These are phyloP conservation scores for Betula pendula DNA, from an alignment of 306 rosid genomes.

Conservation along the genomic window DNA sequence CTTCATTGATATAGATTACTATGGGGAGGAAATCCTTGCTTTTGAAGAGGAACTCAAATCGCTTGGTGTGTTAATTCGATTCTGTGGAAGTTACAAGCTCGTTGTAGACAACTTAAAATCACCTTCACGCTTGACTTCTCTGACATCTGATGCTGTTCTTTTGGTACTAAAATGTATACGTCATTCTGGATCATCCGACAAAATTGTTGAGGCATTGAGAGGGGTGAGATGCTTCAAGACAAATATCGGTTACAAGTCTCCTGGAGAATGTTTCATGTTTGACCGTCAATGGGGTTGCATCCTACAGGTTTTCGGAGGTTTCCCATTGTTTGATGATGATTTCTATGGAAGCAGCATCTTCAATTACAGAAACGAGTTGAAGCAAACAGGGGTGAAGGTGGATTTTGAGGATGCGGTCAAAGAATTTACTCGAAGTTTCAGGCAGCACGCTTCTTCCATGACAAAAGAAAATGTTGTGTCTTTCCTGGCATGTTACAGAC, in stretches of 20 bases:
- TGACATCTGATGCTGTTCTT: slow-evolving; percentile 48
- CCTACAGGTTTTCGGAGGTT: slow-evolving; percentile 48
- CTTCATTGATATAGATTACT: slow-evolving; percentile 48
- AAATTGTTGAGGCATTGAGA: slow-evolving; percentile 31
- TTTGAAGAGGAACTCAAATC: slow-evolving; percentile 55
- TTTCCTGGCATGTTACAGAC: slow-evolving; percentile 52
- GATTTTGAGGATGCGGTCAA: slow-evolving; percentile 54
- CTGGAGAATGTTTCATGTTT: slow-evolving; percentile 51
- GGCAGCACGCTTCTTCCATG: slow-evolving; percentile 36
- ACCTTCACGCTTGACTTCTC: slow-evolving; percentile 32
- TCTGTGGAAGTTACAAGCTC: slow-evolving; percentile 33
- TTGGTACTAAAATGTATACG: slow-evolving; percentile 44
- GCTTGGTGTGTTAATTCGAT: slow-evolving; percentile 59
- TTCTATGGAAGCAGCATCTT: slow-evolving; percentile 43
- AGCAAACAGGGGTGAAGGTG: slow-evolving; percentile 47
- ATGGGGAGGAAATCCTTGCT: slow-evolving; percentile 44
- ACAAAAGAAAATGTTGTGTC: slow-evolving; percentile 38
- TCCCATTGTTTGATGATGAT: slow-evolving; percentile 50
- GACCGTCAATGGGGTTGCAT: slow-evolving; percentile 64
- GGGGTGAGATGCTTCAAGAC: slow-evolving; percentile 56
- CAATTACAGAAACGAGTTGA: slow-evolving; percentile 37
- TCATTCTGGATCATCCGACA: background rate
- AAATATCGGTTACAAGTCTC: slow-evolving; percentile 46
- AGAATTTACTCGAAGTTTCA: slow-evolving; percentile 40
- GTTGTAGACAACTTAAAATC: slow-evolving; percentile 50